Base-by-base conservation (phyloP, 2,329 filamentous ascomycete species). In the Triangularia verruculosa region DNA sequence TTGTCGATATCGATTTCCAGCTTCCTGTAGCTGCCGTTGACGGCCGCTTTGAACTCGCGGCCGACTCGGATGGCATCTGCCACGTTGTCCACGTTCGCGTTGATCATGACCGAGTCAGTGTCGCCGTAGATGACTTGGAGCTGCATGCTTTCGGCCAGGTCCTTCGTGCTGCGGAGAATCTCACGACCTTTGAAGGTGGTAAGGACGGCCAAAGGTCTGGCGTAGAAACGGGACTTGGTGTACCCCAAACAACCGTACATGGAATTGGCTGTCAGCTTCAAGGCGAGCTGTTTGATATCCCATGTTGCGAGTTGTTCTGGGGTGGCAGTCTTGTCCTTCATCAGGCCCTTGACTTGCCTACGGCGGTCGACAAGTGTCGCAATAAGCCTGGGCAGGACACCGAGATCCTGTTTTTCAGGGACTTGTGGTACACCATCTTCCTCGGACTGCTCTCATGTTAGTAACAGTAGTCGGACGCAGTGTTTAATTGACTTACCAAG, bases 71-170 rank as follows among this genome's bases (percentile, higher is more conserved):
- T 80, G 1, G 95, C 95, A 72, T 96, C 93, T 30, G 91, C 87
- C 28, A 98, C 90, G 69, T 91, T 96, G 77, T 97, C 92, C 61
- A 95, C 93, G 73, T 98, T 98, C 67, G 95, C 96, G 74, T 99
- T 99, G 81, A 99, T 98, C 95, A 99, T 99, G 78, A 99, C 95
- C 8, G 95, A 99, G 78, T 99, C 95, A 12, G 95, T 99, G 78
- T 99, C 95, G 80, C 95, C 95, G 72, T 99, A 99, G 67, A 99
- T 98, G 75, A 99, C 95, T 72, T 95, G 91, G 28, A 99, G 84
- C 64, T 93, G 89, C 70, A 91, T 93, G 72, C 87, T 91, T 78
- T 99, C 95, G 9, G 95, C 95, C 66, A 99, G 85, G 61, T 96
- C 93, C 77, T 98, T 99, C 62, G 95, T 99, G 74, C 92, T 96